A percentile compares a stretch with the other conserved stretches of the same genome.
These are phyloP conservation scores for Aureobasidium sp. DNA, from an alignment of 2,329 filamentous ascomycete species.

Conservation along the genomic window DNA sequence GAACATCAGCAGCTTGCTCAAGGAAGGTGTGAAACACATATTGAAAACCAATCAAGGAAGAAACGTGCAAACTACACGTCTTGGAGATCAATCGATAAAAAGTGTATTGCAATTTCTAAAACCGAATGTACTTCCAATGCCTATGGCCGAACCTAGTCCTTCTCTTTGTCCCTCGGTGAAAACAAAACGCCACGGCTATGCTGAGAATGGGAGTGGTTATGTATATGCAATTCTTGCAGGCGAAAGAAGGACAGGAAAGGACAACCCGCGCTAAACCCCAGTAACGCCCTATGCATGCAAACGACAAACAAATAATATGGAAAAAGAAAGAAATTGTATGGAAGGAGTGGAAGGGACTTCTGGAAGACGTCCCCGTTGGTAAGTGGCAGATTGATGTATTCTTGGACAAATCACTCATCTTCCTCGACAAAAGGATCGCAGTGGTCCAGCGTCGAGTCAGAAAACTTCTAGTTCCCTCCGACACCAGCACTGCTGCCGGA, in stretches of 20 bases:
- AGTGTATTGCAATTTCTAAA: too few relatives aligned
- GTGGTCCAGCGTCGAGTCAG: neutral
- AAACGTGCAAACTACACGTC: too few relatives aligned
- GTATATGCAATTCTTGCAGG: neutral
- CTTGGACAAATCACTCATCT: slow-evolving; percentile 5
- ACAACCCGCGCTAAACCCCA: slow-evolving; percentile 1
- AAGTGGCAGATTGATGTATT: neutral
- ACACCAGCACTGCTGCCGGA: neutral
- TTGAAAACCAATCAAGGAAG: too few relatives aligned
- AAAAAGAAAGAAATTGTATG: neutral
- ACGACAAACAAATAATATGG: neutral
- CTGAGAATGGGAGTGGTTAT: slow-evolving; percentile 1
- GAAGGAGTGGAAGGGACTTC: neutral
- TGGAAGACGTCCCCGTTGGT: neutral
- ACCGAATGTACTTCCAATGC: too few relatives aligned
- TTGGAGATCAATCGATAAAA: too few relatives aligned
- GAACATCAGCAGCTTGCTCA: too few relatives aligned
- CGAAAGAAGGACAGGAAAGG: slow-evolving; percentile 19
- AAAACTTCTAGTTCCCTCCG: slow-evolving; percentile 3
- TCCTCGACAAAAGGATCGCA: slow-evolving; percentile 14
- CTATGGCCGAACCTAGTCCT: neutral
- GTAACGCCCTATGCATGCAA: neutral
- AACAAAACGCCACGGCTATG: slow-evolving; percentile 20
- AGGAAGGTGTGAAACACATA: too few relatives aligned
- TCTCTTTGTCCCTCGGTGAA: neutral